Conservation (phyloP, 345 rosid genomes). For the Xanthoceras sorbifolium region DNA sequence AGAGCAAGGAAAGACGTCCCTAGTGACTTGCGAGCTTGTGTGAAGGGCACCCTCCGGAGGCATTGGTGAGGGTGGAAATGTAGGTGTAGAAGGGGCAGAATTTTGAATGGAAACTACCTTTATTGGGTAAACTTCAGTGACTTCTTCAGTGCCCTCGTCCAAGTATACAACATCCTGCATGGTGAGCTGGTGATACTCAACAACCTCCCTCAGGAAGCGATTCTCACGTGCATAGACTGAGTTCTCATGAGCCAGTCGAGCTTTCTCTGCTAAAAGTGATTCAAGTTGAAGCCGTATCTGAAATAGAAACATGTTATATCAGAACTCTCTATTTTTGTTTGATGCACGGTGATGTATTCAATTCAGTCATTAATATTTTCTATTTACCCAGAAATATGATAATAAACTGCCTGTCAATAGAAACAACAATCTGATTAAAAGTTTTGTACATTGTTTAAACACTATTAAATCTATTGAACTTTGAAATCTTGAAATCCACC, state of each 20-base stretch:
- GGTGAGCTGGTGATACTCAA: constrained; percentile 92
- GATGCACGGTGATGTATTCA: not conserved
- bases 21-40: constrained; percentile 18
- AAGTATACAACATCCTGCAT: constrained; percentile 96
- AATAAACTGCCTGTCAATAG: not conserved
- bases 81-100: constrained; percentile 16
- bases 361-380: not conserved
- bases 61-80: constrained; percentile 11
- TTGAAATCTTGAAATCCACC: too few species aligned
- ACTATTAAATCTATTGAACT: too few species aligned
- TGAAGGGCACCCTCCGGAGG: constrained; percentile 24
- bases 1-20: constrained; percentile 35
- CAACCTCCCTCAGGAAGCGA: constrained; percentile 85
- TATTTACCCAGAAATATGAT: not conserved
- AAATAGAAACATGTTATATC: constrained; percentile 6
- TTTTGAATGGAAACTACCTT: constrained; percentile 43
- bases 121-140: constrained; percentile 78
- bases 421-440: not conserved
- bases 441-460: not conserved
- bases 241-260: constrained; percentile 95
- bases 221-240: constrained; percentile 83
- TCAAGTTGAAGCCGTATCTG: constrained; percentile 93
- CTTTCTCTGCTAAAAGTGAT: constrained; percentile 88
- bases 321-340: constrained; percentile 1
- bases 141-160: constrained; percentile 84